phyloP scores from a whole-genome alignment of 1,284 basidiomycete species.

The Leccinum huronense region DNA sequence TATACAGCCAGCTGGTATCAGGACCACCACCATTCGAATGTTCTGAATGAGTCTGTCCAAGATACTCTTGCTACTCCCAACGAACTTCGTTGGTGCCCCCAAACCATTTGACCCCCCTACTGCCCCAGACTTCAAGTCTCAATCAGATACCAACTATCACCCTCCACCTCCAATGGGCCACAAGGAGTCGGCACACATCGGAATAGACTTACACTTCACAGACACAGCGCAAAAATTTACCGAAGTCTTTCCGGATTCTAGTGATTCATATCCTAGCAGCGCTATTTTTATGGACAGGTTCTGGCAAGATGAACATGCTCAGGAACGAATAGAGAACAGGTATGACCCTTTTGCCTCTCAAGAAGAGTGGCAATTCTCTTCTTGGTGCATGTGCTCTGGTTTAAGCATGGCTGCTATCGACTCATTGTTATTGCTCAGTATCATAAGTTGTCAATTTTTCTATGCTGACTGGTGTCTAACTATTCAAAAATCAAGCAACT shows the following conservation, averaged over 20 bases:
- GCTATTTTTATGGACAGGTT: not conserved
- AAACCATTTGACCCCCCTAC: not conserved
- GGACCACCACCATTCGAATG: not conserved
- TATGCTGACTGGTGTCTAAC: not conserved
- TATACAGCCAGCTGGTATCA: not conserved
- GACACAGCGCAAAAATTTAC: not conserved
- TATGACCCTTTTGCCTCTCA: not conserved
- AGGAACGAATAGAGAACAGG: not conserved
- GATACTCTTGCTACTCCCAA: not conserved
- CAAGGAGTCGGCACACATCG: too few relatives aligned
- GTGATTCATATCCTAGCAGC: not conserved
- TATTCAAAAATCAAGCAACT: not conserved
- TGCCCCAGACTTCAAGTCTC: too few relatives aligned
- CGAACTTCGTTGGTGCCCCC: not conserved
- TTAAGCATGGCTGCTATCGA: not conserved
- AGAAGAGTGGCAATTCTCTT: not conserved
- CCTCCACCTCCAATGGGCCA: too few relatives aligned
- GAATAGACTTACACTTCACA: too few relatives aligned
- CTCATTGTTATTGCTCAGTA: not conserved
- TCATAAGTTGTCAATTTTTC: not conserved
- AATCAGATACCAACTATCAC: too few relatives aligned
- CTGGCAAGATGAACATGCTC: not conserved
- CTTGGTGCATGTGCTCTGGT: not conserved
- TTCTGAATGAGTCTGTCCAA: not conserved
- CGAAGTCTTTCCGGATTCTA: not conserved